Evolutionary conservation across 2,329 filamentous ascomycete genomes (phyloP).

Genomic region (Chrysosporium keratinophilum): DNA sequence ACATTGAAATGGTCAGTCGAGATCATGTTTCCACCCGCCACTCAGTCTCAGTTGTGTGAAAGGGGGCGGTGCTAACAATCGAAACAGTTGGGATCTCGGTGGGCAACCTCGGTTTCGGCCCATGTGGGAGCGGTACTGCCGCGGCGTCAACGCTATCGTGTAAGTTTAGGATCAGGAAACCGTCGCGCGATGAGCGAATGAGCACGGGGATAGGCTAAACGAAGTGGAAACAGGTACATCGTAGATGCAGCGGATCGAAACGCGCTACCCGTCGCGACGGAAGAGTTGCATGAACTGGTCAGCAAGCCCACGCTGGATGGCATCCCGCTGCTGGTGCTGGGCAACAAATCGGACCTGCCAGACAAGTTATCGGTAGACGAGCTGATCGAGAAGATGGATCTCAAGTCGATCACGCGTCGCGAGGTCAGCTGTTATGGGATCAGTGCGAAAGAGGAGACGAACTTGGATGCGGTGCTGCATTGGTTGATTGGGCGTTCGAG

Average conservation of each 20-base stretch:
- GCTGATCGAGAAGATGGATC: conserved; percentile 81
- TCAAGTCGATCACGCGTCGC: conserved; percentile 78
- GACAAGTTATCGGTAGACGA: conserved; percentile 87
- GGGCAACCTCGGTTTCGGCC: conserved; percentile 92
- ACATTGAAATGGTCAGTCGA: conserved; percentile 71
- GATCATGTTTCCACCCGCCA: background rate
- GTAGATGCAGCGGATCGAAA: conserved; percentile 85
- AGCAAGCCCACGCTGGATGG: conserved; percentile 72
- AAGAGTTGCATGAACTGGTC: conserved; percentile 85
- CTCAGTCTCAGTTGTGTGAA: conserved; percentile 10
- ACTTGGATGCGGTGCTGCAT: conserved; percentile 90
- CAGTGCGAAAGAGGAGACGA: conserved; percentile 97
- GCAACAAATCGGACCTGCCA: conserved; percentile 94
- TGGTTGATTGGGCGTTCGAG: conserved; percentile 88
- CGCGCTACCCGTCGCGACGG: conserved; percentile 71
- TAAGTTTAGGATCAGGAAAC: conserved; percentile 23
- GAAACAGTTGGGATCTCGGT: conserved; percentile 76
- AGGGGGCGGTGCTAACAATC: conserved; percentile 21
- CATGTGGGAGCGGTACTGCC: conserved; percentile 99
- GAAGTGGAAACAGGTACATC: conserved; percentile 56
- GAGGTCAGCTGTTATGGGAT: conserved; percentile 99
- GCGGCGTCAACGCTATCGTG: conserved; percentile 94
- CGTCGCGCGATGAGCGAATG: too few species aligned
- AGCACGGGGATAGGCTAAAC: conserved; percentile 15
- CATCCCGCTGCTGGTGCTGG: conserved; percentile 86